phyloP scores from a whole-genome alignment of 768 basidiomycete genomes.

The Rickenella mellea region DNA sequence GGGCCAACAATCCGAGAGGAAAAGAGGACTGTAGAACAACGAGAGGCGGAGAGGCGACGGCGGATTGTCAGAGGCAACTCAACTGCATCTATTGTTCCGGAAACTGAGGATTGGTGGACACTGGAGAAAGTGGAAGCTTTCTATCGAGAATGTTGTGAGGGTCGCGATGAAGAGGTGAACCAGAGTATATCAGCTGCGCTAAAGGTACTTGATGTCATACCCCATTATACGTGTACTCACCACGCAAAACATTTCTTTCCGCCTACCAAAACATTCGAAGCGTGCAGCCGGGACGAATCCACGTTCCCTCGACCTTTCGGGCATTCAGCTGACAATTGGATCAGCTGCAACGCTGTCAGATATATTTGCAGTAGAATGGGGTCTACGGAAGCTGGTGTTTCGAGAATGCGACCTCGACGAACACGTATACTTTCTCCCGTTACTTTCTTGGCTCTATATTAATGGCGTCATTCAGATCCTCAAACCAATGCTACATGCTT shows the following conservation, averaged over 20 bases:
- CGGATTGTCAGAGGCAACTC: slow-evolving; percentile 55
- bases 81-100: slow-evolving; percentile 13
- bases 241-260: slow-evolving; percentile 7
- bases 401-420: slow-evolving; percentile 86
- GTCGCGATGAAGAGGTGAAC: slow-evolving; percentile 65
- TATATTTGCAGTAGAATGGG: slow-evolving; percentile 90
- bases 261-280: slow-evolving; percentile 19
- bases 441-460: not conserved
- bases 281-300: slow-evolving; percentile 46
- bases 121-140: slow-evolving; percentile 77
- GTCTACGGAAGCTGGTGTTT: slow-evolving; percentile 74
- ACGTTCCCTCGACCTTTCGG: slow-evolving; percentile 70
- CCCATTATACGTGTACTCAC: slow-evolving; percentile 18
- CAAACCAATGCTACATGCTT: slow-evolving; percentile 84
- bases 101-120: slow-evolving; percentile 71
- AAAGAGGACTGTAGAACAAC: slow-evolving; percentile 69
- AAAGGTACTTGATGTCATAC: slow-evolving; percentile 39
- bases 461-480: slow-evolving; percentile 40
- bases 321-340: slow-evolving; percentile 60
- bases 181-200: slow-evolving; percentile 56
- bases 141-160: slow-evolving; percentile 77
- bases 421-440: slow-evolving; percentile 38
- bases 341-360: slow-evolving; percentile 80
- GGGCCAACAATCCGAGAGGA: slow-evolving; percentile 73
- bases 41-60: slow-evolving; percentile 58